Evolutionary conservation across 257 asterid species (phyloP).

Genomic region (Craterostigma plantagineum): DNA sequence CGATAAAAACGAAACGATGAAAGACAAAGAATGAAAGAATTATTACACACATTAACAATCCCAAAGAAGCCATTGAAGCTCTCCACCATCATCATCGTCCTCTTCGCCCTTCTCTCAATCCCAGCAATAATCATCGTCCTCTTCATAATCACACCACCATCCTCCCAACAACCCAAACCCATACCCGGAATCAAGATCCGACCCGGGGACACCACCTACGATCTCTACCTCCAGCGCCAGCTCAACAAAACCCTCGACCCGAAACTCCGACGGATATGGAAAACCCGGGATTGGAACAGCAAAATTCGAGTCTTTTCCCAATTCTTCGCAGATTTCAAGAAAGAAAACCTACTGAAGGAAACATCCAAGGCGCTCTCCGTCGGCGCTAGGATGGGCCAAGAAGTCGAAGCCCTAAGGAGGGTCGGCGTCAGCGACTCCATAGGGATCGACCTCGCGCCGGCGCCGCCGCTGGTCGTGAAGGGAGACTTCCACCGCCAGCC

Average conservation of each 20-base stretch:
- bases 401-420: slow-evolving; percentile 62
- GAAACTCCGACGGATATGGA: slow-evolving; percentile 64
- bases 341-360: slow-evolving; percentile 18
- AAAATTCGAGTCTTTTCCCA: slow-evolving; percentile 49
- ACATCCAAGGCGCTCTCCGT: slow-evolving; percentile 47
- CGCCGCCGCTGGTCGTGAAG: slow-evolving; percentile 69
- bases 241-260: slow-evolving; percentile 90
- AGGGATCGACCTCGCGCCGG: slow-evolving; percentile 81
- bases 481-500: slow-evolving; percentile 92
- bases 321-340: slow-evolving; percentile 37
- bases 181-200: slow-evolving; percentile 52
- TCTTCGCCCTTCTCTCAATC: no score
- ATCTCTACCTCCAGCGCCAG: slow-evolving; percentile 59
- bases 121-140: no score
- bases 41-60: no score
- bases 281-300: slow-evolving; percentile 82
- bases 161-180: no score
- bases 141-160: no score
- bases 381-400: slow-evolving; percentile 95
- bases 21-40: no score
- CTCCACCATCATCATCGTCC: no score
- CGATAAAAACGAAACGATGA: no score
- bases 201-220: slow-evolving; percentile 74
- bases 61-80: no score
- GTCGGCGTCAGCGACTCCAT: slow-evolving; percentile 54